Evolutionary conservation across 2,329 filamentous ascomycete species (phyloP), one percentile per base, ranked within the genome.

Genomic region (Colletotrichum shisoi): DNA sequence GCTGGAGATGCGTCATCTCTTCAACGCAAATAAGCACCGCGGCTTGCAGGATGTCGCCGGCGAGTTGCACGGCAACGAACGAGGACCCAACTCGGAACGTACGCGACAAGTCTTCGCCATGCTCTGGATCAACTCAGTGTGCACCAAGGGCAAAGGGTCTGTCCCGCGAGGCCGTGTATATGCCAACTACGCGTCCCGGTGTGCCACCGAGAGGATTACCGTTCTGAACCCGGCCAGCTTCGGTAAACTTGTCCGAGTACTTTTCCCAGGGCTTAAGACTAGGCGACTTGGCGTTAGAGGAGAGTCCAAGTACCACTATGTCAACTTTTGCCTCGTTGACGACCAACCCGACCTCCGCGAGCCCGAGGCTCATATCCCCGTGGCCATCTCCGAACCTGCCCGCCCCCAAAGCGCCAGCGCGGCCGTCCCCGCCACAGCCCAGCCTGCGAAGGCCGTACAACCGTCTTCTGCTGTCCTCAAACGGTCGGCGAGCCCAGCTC

Each of bases 261-360:
- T 99, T 58, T 99, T 98, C 73, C 94, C 95, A 0, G 94, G 94
- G 48, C 89, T 99, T 24, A 94, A 96, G 79, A 99, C 95, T 39
- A 87, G 95, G 67, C 87, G 95, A 70, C 84, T 99, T 13, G 95
- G 95, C 70, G 94, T 98, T 53, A 89, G 95, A 60, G 95, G 95
- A 70, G 94, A 98, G 80, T 99, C 95, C 15, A 99, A 99, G 77
- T 99, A 99, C 77, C 95, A 99, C 78, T 99, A 99, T 74, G 87
- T 90, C 53, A 89, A 89, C 74, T 90, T 90, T 72, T 81, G 81
- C 13, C 78, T 90, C 57, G 79, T 81, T 48, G 87, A 89, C 57
- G 87, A 89, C 65, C 80, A 85, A 61, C 77, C 81, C 4, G 84
- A 85, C 15, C 69, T 80, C 4, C 77, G 77, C 48, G 80, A 84